These are phyloP conservation scores for Phyllostachys edulis DNA, from an alignment of 176 grass and related monocot genomes.

Conservation along the genomic window DNA sequence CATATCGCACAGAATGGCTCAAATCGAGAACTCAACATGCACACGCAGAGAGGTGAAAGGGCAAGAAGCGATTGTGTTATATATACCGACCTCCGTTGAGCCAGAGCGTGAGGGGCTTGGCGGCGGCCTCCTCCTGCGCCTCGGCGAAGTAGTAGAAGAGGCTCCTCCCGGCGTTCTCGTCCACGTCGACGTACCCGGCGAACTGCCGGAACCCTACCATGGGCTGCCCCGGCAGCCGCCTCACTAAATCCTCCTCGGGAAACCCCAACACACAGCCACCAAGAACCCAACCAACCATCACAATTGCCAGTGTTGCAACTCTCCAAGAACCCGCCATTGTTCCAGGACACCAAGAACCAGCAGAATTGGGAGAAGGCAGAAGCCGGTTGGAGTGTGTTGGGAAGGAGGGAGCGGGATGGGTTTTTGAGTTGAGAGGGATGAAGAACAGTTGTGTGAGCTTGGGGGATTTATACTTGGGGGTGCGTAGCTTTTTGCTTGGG, in stretches of 20 bases:
- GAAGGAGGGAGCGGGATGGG: too few species aligned
- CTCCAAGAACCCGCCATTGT: conserved; percentile 44
- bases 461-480: conserved; percentile 15
- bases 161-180: conserved; percentile 63
- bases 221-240: conserved; percentile 71
- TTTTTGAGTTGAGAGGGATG: not conserved
- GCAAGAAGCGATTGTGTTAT: not conserved
- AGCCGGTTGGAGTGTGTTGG: not conserved
- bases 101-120: conserved; percentile 92
- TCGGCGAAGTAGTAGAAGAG: conserved; percentile 99
- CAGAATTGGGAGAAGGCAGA: not conserved
- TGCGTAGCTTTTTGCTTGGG: not conserved
- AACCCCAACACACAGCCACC: conserved; percentile 26
- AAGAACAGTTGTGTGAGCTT: not conserved
- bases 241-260: conserved; percentile 75
- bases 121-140: conserved; percentile 52
- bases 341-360: not conserved
- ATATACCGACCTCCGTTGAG: conserved; percentile 78
- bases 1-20: not conserved
- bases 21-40: conserved; percentile 23
- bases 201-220: conserved; percentile 75
- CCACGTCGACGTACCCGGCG: conserved; percentile 82
- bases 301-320: conserved; percentile 22
- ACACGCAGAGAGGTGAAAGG: not conserved
- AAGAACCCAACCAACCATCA: not conserved